phyloP scores from a whole-genome alignment of 1,139 yeast species.

The Yamadazyma buinensis region DNA sequence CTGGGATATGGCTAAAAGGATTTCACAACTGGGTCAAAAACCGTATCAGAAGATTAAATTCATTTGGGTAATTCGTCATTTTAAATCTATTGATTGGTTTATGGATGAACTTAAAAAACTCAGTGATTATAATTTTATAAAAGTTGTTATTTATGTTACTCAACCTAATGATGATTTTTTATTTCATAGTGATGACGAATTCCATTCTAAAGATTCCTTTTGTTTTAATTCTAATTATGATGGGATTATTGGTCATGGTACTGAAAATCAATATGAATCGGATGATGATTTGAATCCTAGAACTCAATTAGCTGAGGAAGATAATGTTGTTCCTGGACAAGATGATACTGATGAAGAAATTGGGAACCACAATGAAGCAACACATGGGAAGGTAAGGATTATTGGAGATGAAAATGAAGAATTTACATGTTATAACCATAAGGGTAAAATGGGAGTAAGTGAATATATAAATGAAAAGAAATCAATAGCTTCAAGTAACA shows the following conservation, averaged over 20 bases:
- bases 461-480: background rate
- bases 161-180: constrained; percentile 3
- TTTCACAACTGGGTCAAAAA: background rate
- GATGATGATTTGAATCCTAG: background rate
- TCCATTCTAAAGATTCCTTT: background rate
- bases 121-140: constrained; percentile 20
- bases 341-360: constrained; percentile 16
- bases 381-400: constrained; percentile 6
- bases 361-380: background rate
- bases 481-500: constrained; percentile 1
- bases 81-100: constrained; percentile 42
- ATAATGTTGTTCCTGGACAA: background rate
- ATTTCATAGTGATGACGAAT: background rate
- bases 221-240: background rate
- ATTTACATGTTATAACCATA: no score
- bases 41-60: constrained; percentile 15
- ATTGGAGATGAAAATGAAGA: background rate
- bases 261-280: no score
- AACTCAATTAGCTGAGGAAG: background rate
- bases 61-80: constrained; percentile 47
- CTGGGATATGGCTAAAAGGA: constrained; percentile 14
- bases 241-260: background rate
- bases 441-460: no score
- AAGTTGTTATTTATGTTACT: constrained; percentile 21
- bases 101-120: constrained; percentile 37